Evolutionary conservation across 2,329 filamentous ascomycete species (phyloP).

Genomic region (Fusarium sp.): DNA sequence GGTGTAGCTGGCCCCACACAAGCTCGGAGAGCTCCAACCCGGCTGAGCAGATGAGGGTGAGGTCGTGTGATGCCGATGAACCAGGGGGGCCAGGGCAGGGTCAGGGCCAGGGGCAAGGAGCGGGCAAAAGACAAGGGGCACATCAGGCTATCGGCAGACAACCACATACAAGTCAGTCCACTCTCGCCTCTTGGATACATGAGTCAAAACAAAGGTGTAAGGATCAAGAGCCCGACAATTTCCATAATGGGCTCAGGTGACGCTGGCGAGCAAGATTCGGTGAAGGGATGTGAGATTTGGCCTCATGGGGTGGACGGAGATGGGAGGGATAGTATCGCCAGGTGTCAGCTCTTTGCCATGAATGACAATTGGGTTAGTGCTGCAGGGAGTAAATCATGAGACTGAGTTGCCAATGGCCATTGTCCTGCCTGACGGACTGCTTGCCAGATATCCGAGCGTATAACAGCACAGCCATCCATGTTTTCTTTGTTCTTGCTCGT

Average conservation of each 20-base stretch:
- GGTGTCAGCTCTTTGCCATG: background rate
- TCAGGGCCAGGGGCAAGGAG: conserved; percentile 7
- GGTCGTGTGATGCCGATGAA: conserved; percentile 41
- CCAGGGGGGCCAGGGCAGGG: conserved; percentile 27
- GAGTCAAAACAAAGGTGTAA: background rate
- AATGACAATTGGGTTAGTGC: background rate
- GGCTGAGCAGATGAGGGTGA: conserved; percentile 10
- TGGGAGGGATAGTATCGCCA: background rate
- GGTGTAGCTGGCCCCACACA: conserved; percentile 42
- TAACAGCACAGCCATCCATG: background rate
- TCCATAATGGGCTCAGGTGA: background rate
- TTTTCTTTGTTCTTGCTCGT: background rate
- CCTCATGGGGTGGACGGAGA: conserved; percentile 7
- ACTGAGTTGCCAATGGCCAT: background rate
- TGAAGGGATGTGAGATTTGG: background rate
- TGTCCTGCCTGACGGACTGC: background rate
- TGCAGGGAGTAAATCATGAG: background rate
- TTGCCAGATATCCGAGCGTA: background rate
- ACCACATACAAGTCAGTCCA: conserved; percentile 4
- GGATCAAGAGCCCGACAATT: background rate
- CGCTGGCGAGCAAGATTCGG: conserved; percentile 4
- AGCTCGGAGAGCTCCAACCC: conserved; percentile 45
- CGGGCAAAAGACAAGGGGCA: conserved; percentile 5
- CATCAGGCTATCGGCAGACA: conserved; percentile 21
- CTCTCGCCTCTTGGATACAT: background rate